Percentiles rank a stretch among this genome's conserved stretches.
Conservation (phyloP, 441 rosid genomes). For the Populus hybrid region DNA sequence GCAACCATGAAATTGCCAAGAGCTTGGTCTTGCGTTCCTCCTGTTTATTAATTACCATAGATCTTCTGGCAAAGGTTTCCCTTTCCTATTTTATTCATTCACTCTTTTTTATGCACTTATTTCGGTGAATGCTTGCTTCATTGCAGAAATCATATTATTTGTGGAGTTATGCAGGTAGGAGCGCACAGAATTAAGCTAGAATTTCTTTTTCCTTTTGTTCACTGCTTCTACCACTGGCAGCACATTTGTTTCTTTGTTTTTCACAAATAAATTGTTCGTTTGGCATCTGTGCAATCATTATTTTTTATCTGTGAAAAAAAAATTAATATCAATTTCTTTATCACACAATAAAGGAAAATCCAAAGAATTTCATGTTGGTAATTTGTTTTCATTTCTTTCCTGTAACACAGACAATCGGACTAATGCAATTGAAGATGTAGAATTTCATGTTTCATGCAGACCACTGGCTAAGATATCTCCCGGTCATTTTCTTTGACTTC, state of each 20-base stretch:
- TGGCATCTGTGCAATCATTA: no score
- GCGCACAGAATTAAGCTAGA: neutral
- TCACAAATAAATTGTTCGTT: no score
- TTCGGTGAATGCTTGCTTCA: neutral
- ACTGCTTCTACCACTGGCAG: no score
- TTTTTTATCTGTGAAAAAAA: no score
- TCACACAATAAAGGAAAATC: neutral
- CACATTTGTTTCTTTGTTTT: no score
- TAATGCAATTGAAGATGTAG: neutral
- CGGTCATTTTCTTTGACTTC: neutral
- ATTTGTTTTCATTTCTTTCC: no score
- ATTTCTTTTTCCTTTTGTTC: no score
- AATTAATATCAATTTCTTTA: no score
- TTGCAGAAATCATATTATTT: constrained; percentile 1
- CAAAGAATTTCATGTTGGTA: neutral
- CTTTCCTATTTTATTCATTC: neutral
- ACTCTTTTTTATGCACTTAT: neutral
- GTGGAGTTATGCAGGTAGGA: neutral
- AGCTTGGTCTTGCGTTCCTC: neutral
- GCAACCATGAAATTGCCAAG: constrained; percentile 18
- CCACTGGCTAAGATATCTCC: neutral
- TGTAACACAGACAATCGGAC: neutral
- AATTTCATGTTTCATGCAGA: neutral
- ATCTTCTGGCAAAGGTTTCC: constrained; percentile 7
- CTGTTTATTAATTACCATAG: neutral